These are phyloP conservation scores for Beauveria varroae DNA, from an alignment of 2,329 filamentous ascomycete genomes.

Conservation along the genomic window DNA sequence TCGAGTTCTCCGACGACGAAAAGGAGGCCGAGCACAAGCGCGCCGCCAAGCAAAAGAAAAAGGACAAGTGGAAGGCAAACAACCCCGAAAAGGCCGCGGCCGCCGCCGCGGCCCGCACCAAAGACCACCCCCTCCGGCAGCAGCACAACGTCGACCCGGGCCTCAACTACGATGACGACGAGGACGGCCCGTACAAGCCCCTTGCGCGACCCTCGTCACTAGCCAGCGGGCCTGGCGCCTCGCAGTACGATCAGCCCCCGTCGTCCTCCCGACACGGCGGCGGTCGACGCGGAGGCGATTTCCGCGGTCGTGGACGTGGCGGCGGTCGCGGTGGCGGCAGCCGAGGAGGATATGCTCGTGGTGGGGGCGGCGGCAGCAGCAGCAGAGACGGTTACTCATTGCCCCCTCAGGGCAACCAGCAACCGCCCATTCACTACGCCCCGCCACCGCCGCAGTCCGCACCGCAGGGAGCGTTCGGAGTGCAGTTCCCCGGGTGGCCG, in stretches of 20 bases:
- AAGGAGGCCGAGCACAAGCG: conserved; percentile 78
- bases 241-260: conserved; percentile 20
- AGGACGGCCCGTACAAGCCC: conserved; percentile 65
- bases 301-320: conserved; percentile 30
- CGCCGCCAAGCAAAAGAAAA: conserved; percentile 59
- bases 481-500: conserved; percentile 37
- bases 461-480: conserved; percentile 27
- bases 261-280: conserved; percentile 25
- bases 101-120: conserved; percentile 24
- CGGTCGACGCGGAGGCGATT: conserved; percentile 32
- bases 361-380: conserved; percentile 19
- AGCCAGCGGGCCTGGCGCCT: conserved; percentile 38
- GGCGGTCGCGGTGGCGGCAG: conserved; percentile 31
- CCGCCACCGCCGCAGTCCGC: conserved; percentile 20
- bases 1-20: conserved; percentile 96
- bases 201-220: conserved; percentile 61
- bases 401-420: conserved; percentile 26
- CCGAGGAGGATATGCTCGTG: conserved; percentile 31
- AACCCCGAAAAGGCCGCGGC: conserved; percentile 29
- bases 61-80: conserved; percentile 37
- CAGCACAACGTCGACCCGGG: conserved; percentile 34
- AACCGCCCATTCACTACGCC: conserved; percentile 23
- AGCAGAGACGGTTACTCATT: conserved; percentile 35
- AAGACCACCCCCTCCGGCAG: conserved; percentile 32
- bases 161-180: conserved; percentile 56